Evolutionary conservation across 1,139 yeast genomes (phyloP), one percentile per base, ranked within the genome.

Genomic region (Cylindricascospora bacillispora): DNA sequence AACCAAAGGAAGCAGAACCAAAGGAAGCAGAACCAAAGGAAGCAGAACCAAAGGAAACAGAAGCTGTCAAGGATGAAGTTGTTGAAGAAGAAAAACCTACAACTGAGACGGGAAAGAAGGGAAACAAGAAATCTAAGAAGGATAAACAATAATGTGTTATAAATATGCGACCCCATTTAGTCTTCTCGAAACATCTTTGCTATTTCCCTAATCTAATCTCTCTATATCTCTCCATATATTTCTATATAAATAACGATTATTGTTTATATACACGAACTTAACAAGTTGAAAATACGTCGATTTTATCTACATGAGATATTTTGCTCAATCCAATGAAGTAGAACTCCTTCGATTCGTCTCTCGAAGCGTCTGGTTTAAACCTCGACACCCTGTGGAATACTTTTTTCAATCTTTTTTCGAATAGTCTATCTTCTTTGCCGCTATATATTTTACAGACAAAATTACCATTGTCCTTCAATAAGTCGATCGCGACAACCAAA

Each of bases 371-470:
- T 0, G 82, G 85, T 44, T 72, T 75, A 40, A 59, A 70, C 28
- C 74, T 58, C 7, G 54, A 49, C 0, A 83, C 93, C 7, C 52
- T 54, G 6, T 59, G 52, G 51, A 89, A 89, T 2, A 73, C 74
- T 36, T 54, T 59, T n/a, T 51, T 49, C 25, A 85, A 55, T 34
- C 93, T 59, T 3, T 55, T 49, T 35, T 74, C 75, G 13, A 85
- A 60, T 6, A 69, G 52, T 15, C 44, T 53, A 43, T 82, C 78
- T 45, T 83, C 94, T 15, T 69, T 59, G 0, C 94, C 92, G 0
- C 73, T 62, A 40, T 69, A 72, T 36, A 81, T 66, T 49, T 92
- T 75, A 43, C 93, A 69, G 4, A 85, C 74, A 44, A 83, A 70
- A 5, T 65, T 56, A 1, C 98, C 98, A 6, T 68, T 68, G 9